A percentile compares a stretch with the other conserved stretches of the same genome.
These are phyloP conservation scores for Suillus luteus DNA, from an alignment of 768 basidiomycete genomes.

Conservation along the genomic window DNA sequence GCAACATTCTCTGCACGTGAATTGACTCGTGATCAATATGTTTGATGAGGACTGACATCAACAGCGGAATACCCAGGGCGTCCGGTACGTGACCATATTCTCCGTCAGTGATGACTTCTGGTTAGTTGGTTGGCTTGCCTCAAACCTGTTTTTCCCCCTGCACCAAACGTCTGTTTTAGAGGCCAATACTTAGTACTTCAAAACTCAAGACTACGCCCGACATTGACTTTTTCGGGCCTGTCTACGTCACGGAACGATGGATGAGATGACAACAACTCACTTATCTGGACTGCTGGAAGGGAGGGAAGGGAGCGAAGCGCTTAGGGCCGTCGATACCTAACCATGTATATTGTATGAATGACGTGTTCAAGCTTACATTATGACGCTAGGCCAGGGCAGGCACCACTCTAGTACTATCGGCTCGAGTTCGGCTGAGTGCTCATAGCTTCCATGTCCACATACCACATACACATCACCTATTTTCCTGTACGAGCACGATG, in stretches of 20 bases:
- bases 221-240: neutral
- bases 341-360: neutral
- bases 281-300: neutral
- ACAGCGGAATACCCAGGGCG: neutral
- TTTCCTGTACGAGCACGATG: conserved; percentile 26
- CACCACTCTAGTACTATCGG: neutral
- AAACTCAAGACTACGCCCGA: neutral
- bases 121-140: neutral
- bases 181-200: neutral
- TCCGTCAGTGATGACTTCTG: neutral
- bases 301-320: neutral
- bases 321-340: neutral
- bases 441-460: conserved; percentile 11
- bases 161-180: neutral
- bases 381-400: neutral
- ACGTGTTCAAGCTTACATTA: neutral
- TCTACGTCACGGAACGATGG: neutral
- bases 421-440: neutral
- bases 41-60: neutral
- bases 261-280: neutral
- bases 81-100: neutral
- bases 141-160: neutral
- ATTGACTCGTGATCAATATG: neutral
- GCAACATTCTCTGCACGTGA: neutral
- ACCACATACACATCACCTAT: conserved; percentile 25